A percentile compares a stretch with the other conserved stretches of the same genome.
Conservation (phyloP, 371 early-diverging fungal species). For the Rhizopus arrhizus region DNA sequence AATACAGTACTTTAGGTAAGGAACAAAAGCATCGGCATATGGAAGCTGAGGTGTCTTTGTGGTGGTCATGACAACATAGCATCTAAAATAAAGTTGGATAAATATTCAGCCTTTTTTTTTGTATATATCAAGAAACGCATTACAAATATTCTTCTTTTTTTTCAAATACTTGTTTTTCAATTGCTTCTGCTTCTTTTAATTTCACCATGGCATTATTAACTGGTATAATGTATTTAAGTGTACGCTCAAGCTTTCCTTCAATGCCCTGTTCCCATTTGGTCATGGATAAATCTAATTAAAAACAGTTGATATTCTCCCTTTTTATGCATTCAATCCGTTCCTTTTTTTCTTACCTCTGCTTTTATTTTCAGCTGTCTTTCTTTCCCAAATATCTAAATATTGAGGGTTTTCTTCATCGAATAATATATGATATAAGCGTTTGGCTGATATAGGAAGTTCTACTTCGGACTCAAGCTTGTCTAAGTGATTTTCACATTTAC, state of each 20-base stretch:
- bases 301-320: background rate
- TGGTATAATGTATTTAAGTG: slow-evolving; percentile 52
- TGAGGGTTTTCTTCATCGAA: slow-evolving; percentile 50
- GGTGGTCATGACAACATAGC: slow-evolving; percentile 47
- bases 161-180: slow-evolving; percentile 54
- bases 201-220: slow-evolving; percentile 51
- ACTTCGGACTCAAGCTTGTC: slow-evolving; percentile 64
- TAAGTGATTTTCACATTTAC: slow-evolving; percentile 72
- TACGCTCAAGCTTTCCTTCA: slow-evolving; percentile 36
- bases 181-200: slow-evolving; percentile 61
- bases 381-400: slow-evolving; percentile 47
- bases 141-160: slow-evolving; percentile 58
- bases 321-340: background rate
- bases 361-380: slow-evolving; percentile 44
- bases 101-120: slow-evolving; percentile 14
- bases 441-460: slow-evolving; percentile 63
- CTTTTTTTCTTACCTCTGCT: slow-evolving; percentile 44
- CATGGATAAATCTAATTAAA: slow-evolving; percentile 38
- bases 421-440: slow-evolving; percentile 60
- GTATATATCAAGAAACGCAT: background rate
- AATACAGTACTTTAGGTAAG: slow-evolving; percentile 60
- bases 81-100: slow-evolving; percentile 17
- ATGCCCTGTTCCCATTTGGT: slow-evolving; percentile 36
- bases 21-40: slow-evolving; percentile 65
- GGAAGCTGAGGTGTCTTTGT: slow-evolving; percentile 57